phyloP scores from a whole-genome alignment of 345 rosid genomes.

The Syzygium aqueum region DNA sequence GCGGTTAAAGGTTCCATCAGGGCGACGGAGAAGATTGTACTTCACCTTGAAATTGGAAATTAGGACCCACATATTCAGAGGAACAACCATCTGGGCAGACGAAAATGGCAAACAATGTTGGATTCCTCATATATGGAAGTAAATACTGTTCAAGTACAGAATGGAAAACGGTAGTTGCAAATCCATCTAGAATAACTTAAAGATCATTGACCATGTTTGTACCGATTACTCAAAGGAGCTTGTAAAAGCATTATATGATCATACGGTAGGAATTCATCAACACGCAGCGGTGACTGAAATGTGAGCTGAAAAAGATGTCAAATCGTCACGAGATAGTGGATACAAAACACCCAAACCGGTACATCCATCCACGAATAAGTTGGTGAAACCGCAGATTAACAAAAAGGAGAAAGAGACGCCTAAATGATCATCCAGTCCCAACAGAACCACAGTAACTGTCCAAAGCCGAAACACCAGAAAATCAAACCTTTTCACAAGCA shows the following conservation, averaged over 20 bases:
- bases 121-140: not conserved
- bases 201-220: not conserved
- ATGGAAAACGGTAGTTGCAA: not conserved
- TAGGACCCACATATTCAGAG: slow-evolving; percentile 82
- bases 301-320: not conserved
- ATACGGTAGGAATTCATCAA: not conserved
- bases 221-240: not conserved
- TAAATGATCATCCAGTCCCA: not conserved
- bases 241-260: not conserved
- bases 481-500: not conserved
- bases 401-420: not conserved
- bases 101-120: not conserved
- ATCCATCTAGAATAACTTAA: not conserved
- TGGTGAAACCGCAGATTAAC: not conserved
- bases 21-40: slow-evolving; percentile 71
- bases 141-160: not conserved
- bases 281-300: not conserved
- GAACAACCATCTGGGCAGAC: slow-evolving; percentile 64
- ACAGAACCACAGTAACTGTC: not conserved
- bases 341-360: not conserved
- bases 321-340: not conserved
- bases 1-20: slow-evolving; percentile 90
- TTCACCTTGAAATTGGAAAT: slow-evolving; percentile 85
- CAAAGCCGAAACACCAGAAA: not conserved
- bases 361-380: not conserved